Conservation (phyloP, 176 grass and related monocot species). For the Carex myosuroides region DNA sequence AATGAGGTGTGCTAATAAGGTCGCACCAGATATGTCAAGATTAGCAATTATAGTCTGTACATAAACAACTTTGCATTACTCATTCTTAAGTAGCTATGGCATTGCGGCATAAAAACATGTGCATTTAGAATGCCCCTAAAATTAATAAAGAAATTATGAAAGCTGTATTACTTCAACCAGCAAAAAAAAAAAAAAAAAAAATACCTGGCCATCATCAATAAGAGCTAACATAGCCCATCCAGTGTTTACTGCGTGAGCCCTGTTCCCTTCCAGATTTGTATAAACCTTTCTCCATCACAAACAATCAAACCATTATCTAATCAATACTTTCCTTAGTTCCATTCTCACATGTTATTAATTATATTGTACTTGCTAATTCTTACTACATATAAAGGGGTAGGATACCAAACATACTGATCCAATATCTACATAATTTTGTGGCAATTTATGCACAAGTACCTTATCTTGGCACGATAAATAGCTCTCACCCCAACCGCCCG, state of each 20-base stretch:
- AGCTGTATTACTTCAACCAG: background rate
- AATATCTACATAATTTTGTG: slow-evolving; percentile 1
- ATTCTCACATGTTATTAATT: background rate
- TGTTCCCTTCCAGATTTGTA: slow-evolving; percentile 68
- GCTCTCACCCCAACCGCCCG: slow-evolving; percentile 95
- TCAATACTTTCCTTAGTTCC: background rate
- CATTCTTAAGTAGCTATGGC: background rate
- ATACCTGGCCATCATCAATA: slow-evolving; percentile 81
- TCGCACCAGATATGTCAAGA: background rate
- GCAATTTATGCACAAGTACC: slow-evolving; percentile 28
- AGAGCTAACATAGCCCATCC: slow-evolving; percentile 77
- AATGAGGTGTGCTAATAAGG: background rate
- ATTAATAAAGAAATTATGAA: background rate
- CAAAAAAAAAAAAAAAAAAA: slow-evolving; percentile 1
- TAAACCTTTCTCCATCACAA: slow-evolving; percentile 58
- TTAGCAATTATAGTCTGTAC: background rate
- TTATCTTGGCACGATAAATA: slow-evolving; percentile 94
- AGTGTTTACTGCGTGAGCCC: slow-evolving; percentile 78
- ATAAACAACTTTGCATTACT: no score
- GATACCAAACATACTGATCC: background rate
- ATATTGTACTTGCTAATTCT: background rate
- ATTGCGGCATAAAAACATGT: background rate
- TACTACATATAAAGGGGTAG: background rate
- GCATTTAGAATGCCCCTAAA: background rate
- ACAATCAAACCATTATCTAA: background rate